These are phyloP conservation scores for Syzygium jambos DNA, from an alignment of 345 rosid species.

Conservation along the genomic window DNA sequence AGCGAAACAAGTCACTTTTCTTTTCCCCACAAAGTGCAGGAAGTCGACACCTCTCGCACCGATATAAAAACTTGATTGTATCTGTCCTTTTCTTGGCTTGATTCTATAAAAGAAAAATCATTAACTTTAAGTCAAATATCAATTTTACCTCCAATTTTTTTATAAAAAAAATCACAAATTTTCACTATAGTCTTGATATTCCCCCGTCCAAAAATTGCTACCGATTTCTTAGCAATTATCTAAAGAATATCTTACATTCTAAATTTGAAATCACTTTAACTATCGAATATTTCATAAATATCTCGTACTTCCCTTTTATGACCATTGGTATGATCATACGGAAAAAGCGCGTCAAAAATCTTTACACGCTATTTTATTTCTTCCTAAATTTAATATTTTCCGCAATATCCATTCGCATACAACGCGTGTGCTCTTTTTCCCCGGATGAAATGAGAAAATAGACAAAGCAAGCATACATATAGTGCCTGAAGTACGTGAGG, in stretches of 20 bases:
- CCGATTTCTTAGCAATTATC: background rate
- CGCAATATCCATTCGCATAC: background rate
- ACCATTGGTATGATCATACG: background rate
- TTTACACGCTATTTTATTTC: background rate
- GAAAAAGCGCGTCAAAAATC: rapidly evolving
- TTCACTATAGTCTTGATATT: background rate
- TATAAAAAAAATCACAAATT: background rate
- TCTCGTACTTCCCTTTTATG: background rate
- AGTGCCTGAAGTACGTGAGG: background rate
- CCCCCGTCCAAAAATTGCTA: background rate
- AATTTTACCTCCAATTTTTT: background rate
- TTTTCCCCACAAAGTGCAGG: background rate
- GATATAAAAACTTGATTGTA: background rate
- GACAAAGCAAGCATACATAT: background rate
- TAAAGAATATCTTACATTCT: background rate
- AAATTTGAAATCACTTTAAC: background rate
- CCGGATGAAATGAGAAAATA: background rate
- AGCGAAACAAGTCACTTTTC: too few relatives aligned
- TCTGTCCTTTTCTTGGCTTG: background rate
- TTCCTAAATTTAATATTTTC: background rate
- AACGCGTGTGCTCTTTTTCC: background rate
- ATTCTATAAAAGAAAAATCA: background rate
- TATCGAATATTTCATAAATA: background rate
- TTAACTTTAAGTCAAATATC: background rate
- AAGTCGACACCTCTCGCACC: background rate